phyloP scores from a whole-genome alignment of 2,329 filamentous ascomycete genomes.

The Aulographum hederae region DNA sequence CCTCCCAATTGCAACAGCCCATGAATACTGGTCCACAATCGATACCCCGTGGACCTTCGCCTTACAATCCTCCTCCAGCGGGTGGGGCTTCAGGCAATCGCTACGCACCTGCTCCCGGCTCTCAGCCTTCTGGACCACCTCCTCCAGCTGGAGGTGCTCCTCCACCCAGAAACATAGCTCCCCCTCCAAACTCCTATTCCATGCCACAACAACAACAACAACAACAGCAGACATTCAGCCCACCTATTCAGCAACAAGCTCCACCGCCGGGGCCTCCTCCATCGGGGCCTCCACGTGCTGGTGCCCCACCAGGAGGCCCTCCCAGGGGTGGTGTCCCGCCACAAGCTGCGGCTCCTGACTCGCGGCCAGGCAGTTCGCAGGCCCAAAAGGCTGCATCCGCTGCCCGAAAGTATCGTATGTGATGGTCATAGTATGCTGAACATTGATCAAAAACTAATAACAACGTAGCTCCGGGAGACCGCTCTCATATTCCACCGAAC shows the following conservation, averaged over 20 bases:
- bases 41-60: constrained; percentile 59
- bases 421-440: background rate
- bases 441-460: too few relatives aligned
- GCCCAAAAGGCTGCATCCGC: too few relatives aligned
- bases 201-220: constrained; percentile 1
- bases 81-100: constrained; percentile 36
- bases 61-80: constrained; percentile 66
- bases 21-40: constrained; percentile 19
- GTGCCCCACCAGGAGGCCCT: constrained; percentile 22
- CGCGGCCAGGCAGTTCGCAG: too few relatives aligned
- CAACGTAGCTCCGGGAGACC: constrained; percentile 54
- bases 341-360: background rate
- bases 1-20: constrained; percentile 30
- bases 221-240: too few relatives aligned
- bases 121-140: constrained; percentile 27
- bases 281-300: constrained; percentile 27
- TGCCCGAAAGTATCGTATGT: constrained; percentile 60
- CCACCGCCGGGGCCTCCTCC: constrained; percentile 21
- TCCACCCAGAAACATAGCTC: constrained; percentile 24
- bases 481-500: constrained; percentile 65
- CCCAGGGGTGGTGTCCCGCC: constrained; percentile 7
- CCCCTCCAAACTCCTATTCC: constrained; percentile 25
- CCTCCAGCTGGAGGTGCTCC: constrained; percentile 11
- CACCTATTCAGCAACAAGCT: too few relatives aligned
- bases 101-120: constrained; percentile 50